Base-by-base conservation (phyloP, 164 flowering plant genomes). In the Pachysandra terminalis region DNA sequence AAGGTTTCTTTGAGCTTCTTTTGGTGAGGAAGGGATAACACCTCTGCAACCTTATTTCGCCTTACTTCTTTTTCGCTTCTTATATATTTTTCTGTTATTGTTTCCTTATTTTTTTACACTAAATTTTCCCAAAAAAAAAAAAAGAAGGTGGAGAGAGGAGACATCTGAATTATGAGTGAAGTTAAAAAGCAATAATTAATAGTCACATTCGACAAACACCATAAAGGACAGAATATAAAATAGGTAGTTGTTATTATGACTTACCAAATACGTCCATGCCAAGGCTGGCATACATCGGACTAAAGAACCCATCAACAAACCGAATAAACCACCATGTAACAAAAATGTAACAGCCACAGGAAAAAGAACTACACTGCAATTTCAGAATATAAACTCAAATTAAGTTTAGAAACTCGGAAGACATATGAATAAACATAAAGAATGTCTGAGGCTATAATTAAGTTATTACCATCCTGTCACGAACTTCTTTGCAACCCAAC, bases 221-320 rank as follows among this genome's bases (percentile, higher is more conserved):
- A 32, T 7, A 32, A 35, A 24, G 1, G 26, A 19, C 23, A n/a
- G 37, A 35, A 17, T 4, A 45, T 14, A 17, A 66, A 48, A 21
- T 57, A 27, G 41, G 63, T 68, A 40, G 51, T 26, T 7, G 16
- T 5, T 26, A 64, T 3, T 32, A 49, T 10, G 10, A 66, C 82
- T 63, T 79, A 85, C 96, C 96, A 78, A 90, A 88, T 78, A 91
- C 82, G 71, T 89, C 77, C 52, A 91, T 58, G 6, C 95, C 97
- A 65, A 91, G 88, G 56, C 80, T 78, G 21, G 61, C 89, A 81
- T 91, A 89, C 37, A 91, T 49, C 65, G 97, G 97, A 70, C 95
- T 89, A 83, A 91, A 91, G 84, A 91, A 89, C 71, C 97, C 84
- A 75, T 91, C 97, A 68, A 91, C 88, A 73, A 90, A 90, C 73